Percentiles rank a stretch among this genome's conserved stretches.
Conservation (phyloP, 2,329 filamentous ascomycete genomes). For the Diaporthe vexans region DNA sequence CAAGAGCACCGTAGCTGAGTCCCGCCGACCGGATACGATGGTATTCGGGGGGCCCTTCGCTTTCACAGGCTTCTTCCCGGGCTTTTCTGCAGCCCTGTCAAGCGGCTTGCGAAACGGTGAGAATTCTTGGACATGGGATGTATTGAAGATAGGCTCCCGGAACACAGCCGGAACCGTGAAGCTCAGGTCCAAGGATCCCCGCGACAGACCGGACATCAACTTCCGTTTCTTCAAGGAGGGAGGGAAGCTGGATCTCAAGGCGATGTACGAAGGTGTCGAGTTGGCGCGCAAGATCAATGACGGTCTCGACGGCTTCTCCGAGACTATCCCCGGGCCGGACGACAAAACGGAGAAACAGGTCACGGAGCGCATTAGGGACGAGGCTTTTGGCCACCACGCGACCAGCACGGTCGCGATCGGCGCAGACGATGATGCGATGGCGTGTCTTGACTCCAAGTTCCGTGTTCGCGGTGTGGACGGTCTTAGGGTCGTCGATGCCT, state of each 20-base stretch:
- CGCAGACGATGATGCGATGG: constrained; percentile 9
- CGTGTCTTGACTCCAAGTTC: constrained; percentile 29
- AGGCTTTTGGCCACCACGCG: constrained; percentile 28
- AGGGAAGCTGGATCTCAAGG: constrained; percentile 57
- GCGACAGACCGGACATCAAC: constrained; percentile 71
- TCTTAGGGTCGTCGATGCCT: constrained; percentile 22
- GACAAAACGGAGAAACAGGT: not conserved
- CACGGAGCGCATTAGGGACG: not conserved
- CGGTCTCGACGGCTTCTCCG: not conserved
- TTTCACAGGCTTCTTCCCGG: constrained; percentile 4
- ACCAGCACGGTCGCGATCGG: constrained; percentile 21
- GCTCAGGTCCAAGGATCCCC: constrained; percentile 71
- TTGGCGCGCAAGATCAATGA: constrained; percentile 9
- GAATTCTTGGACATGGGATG: constrained; percentile 51
- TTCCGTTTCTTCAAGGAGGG: constrained; percentile 69
- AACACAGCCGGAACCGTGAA: constrained; percentile 73
- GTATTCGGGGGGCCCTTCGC: not conserved
- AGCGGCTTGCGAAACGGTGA: constrained; percentile 37
- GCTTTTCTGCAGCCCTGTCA: not conserved
- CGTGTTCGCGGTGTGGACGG: constrained; percentile 23
- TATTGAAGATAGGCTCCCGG: constrained; percentile 58
- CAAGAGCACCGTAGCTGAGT: not conserved
- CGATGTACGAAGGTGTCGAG: constrained; percentile 41
- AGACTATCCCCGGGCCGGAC: constrained; percentile 1
- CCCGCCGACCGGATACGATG: not conserved